Percentiles rank a stretch among this genome's conserved stretches.
Evolutionary conservation across 768 basidiomycete species (phyloP).

Genomic region (Daedalea quercina): DNA sequence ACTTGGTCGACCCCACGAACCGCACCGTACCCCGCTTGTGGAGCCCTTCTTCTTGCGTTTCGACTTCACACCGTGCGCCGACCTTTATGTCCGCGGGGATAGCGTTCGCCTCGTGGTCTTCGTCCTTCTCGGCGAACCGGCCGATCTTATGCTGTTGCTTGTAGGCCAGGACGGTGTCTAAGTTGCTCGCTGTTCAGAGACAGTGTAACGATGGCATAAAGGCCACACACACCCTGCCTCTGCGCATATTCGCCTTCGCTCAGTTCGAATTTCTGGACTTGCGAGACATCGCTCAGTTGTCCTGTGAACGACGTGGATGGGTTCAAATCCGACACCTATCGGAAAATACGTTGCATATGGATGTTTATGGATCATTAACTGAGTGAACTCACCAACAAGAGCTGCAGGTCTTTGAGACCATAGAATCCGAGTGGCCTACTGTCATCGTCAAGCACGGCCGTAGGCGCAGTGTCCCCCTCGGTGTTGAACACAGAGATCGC

Average conservation of each 20-base stretch:
- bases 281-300: slow-evolving; percentile 76
- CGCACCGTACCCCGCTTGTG: slow-evolving; percentile 78
- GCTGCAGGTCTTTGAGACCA: slow-evolving; percentile 68
- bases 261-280: slow-evolving; percentile 92
- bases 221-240: slow-evolving; percentile 52
- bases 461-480: slow-evolving; percentile 40
- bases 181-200: background rate
- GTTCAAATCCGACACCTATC: slow-evolving; percentile 67
- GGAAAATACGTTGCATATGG: background rate
- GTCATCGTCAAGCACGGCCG: slow-evolving; percentile 61
- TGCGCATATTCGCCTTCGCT: slow-evolving; percentile 75
- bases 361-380: background rate
- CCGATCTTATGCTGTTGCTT: slow-evolving; percentile 85
- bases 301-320: slow-evolving; percentile 74
- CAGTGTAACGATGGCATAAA: background rate
- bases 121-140: slow-evolving; percentile 59
- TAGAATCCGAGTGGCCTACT: slow-evolving; percentile 66
- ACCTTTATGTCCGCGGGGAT: slow-evolving; percentile 44
- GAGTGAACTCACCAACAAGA: slow-evolving; percentile 59
- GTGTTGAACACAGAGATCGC: slow-evolving; percentile 55
- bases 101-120: slow-evolving; percentile 25
- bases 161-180: slow-evolving; percentile 87
- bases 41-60: slow-evolving; percentile 59
- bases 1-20: slow-evolving; percentile 79
- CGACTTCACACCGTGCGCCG: slow-evolving; percentile 80